A percentile compares a stretch with the other conserved stretches of the same genome.
These are phyloP conservation scores for Hypoxylon trugodes DNA, from an alignment of 495 filamentous ascomycete species.

Conservation along the genomic window DNA sequence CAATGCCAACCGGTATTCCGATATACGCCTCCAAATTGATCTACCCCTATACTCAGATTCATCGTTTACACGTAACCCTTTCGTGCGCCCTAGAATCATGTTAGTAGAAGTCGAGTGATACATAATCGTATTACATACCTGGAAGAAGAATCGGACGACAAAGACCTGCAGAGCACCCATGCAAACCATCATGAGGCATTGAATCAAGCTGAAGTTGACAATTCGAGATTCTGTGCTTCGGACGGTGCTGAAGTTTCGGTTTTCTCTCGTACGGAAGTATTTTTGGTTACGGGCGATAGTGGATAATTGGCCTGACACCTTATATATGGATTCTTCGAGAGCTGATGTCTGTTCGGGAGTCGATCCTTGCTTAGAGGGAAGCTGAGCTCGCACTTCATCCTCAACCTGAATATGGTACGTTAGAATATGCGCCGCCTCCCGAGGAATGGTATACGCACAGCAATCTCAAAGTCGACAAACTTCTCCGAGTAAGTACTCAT, in stretches of 20 bases:
- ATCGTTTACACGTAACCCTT: slow-evolving; percentile 66
- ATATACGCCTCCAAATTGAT: slow-evolving; percentile 38
- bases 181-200: slow-evolving; percentile 88
- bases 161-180: slow-evolving; percentile 99
- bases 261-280: slow-evolving; percentile 98
- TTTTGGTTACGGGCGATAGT: slow-evolving; percentile 98
- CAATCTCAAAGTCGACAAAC: slow-evolving; percentile 97
- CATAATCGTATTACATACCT: slow-evolving; percentile 59
- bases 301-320: slow-evolving; percentile 91
- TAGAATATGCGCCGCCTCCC: background rate
- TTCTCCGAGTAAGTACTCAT: slow-evolving; percentile 99
- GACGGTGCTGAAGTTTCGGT: slow-evolving; percentile 98
- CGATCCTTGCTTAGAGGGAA: slow-evolving; percentile 91
- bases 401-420: slow-evolving; percentile 71
- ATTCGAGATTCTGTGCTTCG: slow-evolving; percentile 94
- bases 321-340: slow-evolving; percentile 95
- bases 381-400: slow-evolving; percentile 81
- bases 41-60: slow-evolving; percentile 19
- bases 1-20: slow-evolving; percentile 29
- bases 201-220: slow-evolving; percentile 96
- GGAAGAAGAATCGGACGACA: slow-evolving; percentile 98
- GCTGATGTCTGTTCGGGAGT: slow-evolving; percentile 89
- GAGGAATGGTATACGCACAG: slow-evolving; percentile 64
- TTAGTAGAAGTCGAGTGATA: slow-evolving; percentile 15
- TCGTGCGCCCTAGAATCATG: slow-evolving; percentile 55